Evolutionary conservation across 495 filamentous ascomycete species (phyloP), one percentile per base, ranked within the genome.

Genomic region (Neurospora sp.): DNA sequence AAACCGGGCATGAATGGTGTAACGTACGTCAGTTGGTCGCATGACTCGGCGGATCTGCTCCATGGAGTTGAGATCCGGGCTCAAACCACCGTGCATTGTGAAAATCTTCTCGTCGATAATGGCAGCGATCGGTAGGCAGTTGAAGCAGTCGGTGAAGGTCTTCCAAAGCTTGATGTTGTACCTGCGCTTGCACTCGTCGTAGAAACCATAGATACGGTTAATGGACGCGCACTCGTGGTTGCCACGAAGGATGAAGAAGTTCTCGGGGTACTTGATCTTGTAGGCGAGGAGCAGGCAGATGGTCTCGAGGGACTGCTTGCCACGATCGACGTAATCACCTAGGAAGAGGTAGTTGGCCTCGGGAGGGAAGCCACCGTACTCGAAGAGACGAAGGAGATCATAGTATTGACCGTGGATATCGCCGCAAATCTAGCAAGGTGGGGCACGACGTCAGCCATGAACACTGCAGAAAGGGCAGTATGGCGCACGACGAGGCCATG

Each of bases 101-200:
- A 99, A 98, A 79, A 99, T 99, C 92, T 99, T 99, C 88, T 99
- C 96, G 81, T 99, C 96, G 79, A 99, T 99, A 83, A 99, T 99
- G 73, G 96, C 96, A n/a, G 96, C 96, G 83, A 99, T 99, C 39
- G 96, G 96, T 80, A 99, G 83, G 87, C 96, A 99, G 87, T 99
- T 99, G 89, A 99, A 99, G 89, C 96, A 99, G 80, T 99, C 96
- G 44, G 96, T 99, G 81, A 99, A 99, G 8, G 96, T 99, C 88
- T 99, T 99, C 96, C 96, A 99, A 76, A 99, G 90, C 89, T 99
- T 99, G 87, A 99, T 99, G 87, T 99, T 99, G 85, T 99, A 99
- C 74, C 96, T 88, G 76, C 96, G 91, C 88, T 99, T 99, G 90
- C 96, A 99, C 84, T 99, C 96, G 81, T 99, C 96, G 86, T 99